Percentiles rank a stretch among this genome's conserved stretches.
These are phyloP conservation scores for Pythium sukuiense DNA, from an alignment of 352 stramenopile species.

Conservation along the genomic window DNA sequence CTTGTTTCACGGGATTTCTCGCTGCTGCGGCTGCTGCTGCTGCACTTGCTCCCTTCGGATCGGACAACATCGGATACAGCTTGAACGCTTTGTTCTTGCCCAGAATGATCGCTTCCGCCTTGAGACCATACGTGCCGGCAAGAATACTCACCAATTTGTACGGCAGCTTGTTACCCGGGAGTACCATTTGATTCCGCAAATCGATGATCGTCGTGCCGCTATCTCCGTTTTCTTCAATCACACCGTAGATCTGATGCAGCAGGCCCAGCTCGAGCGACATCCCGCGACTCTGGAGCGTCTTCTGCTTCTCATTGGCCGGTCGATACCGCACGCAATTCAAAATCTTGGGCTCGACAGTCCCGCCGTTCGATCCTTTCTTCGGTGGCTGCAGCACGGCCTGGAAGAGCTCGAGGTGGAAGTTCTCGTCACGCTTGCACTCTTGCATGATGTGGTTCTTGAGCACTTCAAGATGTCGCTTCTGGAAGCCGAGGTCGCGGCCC, in stretches of 20 bases:
- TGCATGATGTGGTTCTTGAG: constrained; percentile 67
- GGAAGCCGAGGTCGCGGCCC: constrained; percentile 59
- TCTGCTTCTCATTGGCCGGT: constrained; percentile 16
- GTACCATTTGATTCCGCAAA: constrained; percentile 64
- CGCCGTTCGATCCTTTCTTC: constrained; percentile 29
- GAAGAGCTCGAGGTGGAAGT: constrained; percentile 68
- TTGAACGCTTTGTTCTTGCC: constrained; percentile 84
- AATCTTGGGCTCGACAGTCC: constrained; percentile 63
- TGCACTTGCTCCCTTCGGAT: constrained; percentile 10
- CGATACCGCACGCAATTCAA: constrained; percentile 82
- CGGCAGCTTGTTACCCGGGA: constrained; percentile 73
- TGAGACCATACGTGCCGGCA: constrained; percentile 67
- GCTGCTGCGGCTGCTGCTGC: background rate
- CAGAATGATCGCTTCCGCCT: constrained; percentile 72
- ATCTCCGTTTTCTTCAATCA: constrained; percentile 68
- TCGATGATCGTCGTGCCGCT: constrained; percentile 74
- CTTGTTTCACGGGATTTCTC: background rate
- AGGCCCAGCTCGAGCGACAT: constrained; percentile 70
- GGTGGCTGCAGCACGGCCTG: constrained; percentile 69
- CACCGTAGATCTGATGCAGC: constrained; percentile 64
- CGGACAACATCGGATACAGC: constrained; percentile 43
- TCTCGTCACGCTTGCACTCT: constrained; percentile 60
- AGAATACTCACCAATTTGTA: constrained; percentile 77
- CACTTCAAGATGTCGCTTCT: constrained; percentile 72
- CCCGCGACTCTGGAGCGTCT: constrained; percentile 24